phyloP scores from a whole-genome alignment of 2,329 filamentous ascomycete species.

The Fusarium udum region DNA sequence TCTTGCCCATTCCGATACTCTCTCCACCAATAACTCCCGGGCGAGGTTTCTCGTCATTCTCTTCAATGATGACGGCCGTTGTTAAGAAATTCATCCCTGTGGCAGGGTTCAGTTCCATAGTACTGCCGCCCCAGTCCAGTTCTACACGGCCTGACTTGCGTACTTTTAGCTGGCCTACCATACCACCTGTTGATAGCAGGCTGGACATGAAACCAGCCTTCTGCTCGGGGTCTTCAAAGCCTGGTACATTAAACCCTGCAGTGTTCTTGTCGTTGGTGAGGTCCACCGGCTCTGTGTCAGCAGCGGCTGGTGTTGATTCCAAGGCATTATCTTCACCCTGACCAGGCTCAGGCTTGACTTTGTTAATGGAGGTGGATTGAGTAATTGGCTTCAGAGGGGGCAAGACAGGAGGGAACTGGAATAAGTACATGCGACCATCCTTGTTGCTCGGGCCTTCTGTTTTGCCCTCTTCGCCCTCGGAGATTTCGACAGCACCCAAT shows the following conservation, averaged over 20 bases:
- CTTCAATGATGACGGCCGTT: slow-evolving; percentile 67
- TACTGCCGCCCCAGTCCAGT: slow-evolving; percentile 69
- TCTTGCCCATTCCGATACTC: slow-evolving; percentile 69
- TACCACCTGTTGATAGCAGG: slow-evolving; percentile 62
- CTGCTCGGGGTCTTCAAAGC: slow-evolving; percentile 47
- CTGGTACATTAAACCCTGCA: slow-evolving; percentile 14
- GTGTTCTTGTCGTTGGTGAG: slow-evolving; percentile 52
- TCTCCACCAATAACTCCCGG: slow-evolving; percentile 56
- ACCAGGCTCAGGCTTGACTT: slow-evolving; percentile 55
- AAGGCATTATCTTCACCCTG: slow-evolving; percentile 53
- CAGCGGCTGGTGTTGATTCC: slow-evolving; percentile 42
- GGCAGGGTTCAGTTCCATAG: slow-evolving; percentile 61
- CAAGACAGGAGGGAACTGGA: slow-evolving; percentile 71
- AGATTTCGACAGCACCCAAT: slow-evolving; percentile 51
- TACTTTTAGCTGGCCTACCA: slow-evolving; percentile 68
- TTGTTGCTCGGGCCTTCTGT: slow-evolving; percentile 48
- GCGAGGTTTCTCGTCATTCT: slow-evolving; percentile 62
- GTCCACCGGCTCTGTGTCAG: slow-evolving; percentile 49
- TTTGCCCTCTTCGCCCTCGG: slow-evolving; percentile 39
- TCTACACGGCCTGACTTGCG: slow-evolving; percentile 70
- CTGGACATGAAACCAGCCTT: slow-evolving; percentile 51
- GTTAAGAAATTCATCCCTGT: slow-evolving; percentile 66
- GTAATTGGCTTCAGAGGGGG: slow-evolving; percentile 59
- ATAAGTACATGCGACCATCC: slow-evolving; percentile 69
- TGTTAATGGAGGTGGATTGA: slow-evolving; percentile 38